Evolutionary conservation across 2,329 filamentous ascomycete genomes (phyloP).

Genomic region (Colletotrichum sp.): DNA sequence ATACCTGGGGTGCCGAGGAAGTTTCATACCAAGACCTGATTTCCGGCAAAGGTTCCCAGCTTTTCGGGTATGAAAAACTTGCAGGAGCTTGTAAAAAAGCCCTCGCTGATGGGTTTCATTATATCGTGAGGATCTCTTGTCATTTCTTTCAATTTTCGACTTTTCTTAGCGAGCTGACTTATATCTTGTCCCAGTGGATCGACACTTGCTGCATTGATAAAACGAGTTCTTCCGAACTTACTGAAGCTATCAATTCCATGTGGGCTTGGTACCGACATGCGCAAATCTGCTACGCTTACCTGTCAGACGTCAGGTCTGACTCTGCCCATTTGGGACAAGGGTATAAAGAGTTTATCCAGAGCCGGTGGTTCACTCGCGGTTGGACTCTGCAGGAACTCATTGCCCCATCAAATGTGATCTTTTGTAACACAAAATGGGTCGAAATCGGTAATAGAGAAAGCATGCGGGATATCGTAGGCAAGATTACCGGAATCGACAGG

Average conservation of each 20-base stretch:
- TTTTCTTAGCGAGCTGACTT: neutral
- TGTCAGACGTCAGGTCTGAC: neutral
- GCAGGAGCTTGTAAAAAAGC: neutral
- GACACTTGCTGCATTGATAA: neutral
- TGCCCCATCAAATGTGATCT: neutral
- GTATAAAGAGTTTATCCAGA: neutral
- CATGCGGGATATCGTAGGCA: neutral
- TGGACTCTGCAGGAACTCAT: slow-evolving; percentile 12
- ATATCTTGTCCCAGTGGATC: neutral
- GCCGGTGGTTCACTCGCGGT: slow-evolving; percentile 17
- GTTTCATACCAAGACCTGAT: neutral
- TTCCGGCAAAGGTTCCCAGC: neutral
- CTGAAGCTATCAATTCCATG: neutral
- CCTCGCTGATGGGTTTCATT: neutral
- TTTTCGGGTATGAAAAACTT: neutral
- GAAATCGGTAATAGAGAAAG: neutral
- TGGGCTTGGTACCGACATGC: neutral
- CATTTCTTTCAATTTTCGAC: rapidly evolving
- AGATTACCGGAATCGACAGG: neutral
- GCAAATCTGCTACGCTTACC: neutral
- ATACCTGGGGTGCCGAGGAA: neutral
- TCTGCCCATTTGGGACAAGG: neutral
- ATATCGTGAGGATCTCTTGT: neutral
- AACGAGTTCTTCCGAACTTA: neutral
- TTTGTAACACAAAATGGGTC: neutral